A percentile compares a stretch with the other conserved stretches of the same genome.
phyloP scores from a whole-genome alignment of 2,329 filamentous ascomycete species.

The Trichoderma harzianum region DNA sequence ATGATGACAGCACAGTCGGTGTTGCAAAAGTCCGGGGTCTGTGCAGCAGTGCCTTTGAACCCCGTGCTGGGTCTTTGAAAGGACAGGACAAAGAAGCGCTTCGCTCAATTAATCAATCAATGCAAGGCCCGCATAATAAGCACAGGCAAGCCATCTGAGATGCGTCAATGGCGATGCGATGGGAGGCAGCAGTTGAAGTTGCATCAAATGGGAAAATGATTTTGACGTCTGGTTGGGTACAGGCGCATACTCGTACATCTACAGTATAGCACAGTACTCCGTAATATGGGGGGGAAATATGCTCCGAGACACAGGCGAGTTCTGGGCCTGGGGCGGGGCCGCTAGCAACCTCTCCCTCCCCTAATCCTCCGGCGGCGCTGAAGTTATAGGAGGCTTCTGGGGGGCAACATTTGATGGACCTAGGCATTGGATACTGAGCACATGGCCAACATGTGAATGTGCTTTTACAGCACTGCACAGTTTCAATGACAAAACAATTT shows the following conservation, averaged over 20 bases:
- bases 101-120: not conserved
- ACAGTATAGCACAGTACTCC: not conserved
- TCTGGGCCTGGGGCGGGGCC: not conserved
- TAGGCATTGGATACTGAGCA: not conserved
- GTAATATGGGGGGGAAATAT: not conserved
- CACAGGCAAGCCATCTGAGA: not conserved
- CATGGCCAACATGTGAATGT: not conserved
- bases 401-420: too few species aligned
- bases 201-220: not conserved
- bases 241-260: not conserved
- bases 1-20: not conserved
- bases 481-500: not conserved
- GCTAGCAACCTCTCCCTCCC: not conserved
- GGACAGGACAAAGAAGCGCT: not conserved
- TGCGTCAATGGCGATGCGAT: not conserved
- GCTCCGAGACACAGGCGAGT: not conserved
- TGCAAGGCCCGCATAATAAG: not conserved
- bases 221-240: not conserved
- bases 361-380: not conserved
- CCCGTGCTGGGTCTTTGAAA: not conserved
- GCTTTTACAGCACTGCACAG: not conserved
- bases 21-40: not conserved
- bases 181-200: not conserved
- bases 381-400: not conserved
- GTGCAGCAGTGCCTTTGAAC: not conserved